These are phyloP conservation scores for Solanum acaule DNA, from an alignment of 257 asterid genomes.

Conservation along the genomic window DNA sequence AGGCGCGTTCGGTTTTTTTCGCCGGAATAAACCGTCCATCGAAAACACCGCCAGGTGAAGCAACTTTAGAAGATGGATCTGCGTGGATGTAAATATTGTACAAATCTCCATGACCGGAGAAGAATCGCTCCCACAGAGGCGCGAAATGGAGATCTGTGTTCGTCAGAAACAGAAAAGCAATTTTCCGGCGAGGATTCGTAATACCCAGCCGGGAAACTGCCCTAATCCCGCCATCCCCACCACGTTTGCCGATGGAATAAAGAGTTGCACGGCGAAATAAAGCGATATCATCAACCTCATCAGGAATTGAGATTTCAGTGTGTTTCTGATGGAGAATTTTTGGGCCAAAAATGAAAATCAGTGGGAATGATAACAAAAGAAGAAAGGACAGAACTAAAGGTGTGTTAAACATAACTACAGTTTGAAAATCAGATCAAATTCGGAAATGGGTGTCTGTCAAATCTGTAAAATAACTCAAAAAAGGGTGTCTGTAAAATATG, in stretches of 20 bases:
- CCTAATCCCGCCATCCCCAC: neutral
- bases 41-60: constrained; percentile 50
- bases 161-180: constrained; percentile 69
- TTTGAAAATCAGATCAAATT: neutral
- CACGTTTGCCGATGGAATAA: constrained; percentile 4
- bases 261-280: constrained; percentile 59
- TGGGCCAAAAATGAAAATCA: constrained; percentile 41
- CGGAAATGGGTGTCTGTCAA: neutral
- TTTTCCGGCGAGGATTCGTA: constrained; percentile 30
- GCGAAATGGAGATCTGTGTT: constrained; percentile 63
- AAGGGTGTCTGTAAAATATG: neutral
- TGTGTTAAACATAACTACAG: constrained; percentile 19
- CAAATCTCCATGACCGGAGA: constrained; percentile 11
- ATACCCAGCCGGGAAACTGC: constrained; percentile 17
- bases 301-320: constrained; percentile 32
- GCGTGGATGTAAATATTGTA: constrained; percentile 63
- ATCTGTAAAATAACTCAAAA: neutral
- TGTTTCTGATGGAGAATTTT: constrained; percentile 30
- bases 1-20: constrained; percentile 38
- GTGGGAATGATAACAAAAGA: constrained; percentile 40
- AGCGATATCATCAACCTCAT: constrained; percentile 59
- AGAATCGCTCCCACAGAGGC: constrained; percentile 60
- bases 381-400: constrained; percentile 30
- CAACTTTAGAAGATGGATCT: constrained; percentile 34
- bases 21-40: constrained; percentile 40